Percentiles rank a stretch among this genome's conserved stretches.
These are phyloP conservation scores for Gossypium schwendimanii DNA, from an alignment of 441 rosid genomes.

Conservation along the genomic window DNA sequence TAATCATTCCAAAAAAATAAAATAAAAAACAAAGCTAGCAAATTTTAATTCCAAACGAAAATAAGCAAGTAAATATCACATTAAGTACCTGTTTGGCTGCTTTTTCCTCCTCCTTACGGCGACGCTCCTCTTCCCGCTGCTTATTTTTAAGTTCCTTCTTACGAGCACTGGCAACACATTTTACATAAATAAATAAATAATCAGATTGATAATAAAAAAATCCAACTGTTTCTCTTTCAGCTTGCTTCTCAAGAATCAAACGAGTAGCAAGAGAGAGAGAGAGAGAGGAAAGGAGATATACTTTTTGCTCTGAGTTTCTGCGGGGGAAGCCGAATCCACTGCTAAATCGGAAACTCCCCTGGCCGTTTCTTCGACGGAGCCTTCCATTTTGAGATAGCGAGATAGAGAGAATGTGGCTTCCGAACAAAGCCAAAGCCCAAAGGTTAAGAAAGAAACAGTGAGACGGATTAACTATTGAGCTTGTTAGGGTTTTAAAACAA, in stretches of 20 bases:
- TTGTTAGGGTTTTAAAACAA: not conserved
- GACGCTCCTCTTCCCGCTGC: slow-evolving; percentile 60
- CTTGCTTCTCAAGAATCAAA: not conserved
- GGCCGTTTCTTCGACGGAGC: slow-evolving; percentile 21
- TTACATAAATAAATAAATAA: not conserved
- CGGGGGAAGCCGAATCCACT: slow-evolving; percentile 24
- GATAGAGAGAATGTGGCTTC: not conserved
- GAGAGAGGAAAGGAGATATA: slow-evolving; percentile 6
- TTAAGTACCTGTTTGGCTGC: slow-evolving; percentile 38
- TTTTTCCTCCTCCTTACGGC: slow-evolving; percentile 62
- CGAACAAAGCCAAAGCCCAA: not conserved
- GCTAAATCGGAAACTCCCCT: slow-evolving; percentile 20
- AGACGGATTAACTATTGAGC: not conserved
- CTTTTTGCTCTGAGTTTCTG: slow-evolving; percentile 51
- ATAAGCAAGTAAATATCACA: no score
- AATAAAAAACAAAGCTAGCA: not conserved
- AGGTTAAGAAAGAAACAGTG: not conserved
- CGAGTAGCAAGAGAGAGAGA: not conserved
- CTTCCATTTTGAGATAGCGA: slow-evolving; percentile 14
- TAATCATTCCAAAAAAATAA: not conserved
- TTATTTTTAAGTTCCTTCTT: slow-evolving; percentile 57
- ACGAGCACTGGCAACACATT: slow-evolving; percentile 37
- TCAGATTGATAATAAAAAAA: not conserved
- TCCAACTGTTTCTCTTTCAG: not conserved
- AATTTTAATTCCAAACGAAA: not conserved